A percentile compares a stretch with the other conserved stretches of the same genome.
Conservation (phyloP, 139 green algal species). For the Bryopsis sp. region DNA sequence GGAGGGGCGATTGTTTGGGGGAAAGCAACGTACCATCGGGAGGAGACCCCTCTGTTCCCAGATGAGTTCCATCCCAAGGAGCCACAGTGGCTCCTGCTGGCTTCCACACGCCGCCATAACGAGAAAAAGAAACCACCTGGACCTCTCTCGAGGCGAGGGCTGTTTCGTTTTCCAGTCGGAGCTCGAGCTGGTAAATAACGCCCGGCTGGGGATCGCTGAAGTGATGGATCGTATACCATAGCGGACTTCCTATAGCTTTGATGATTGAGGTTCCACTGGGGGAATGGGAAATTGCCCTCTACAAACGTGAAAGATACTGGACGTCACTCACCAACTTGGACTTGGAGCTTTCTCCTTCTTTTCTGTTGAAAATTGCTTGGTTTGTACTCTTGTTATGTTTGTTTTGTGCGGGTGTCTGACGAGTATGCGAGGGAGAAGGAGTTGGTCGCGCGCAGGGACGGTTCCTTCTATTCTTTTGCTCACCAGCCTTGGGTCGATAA, state of each 20-base stretch:
- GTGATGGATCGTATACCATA: constrained; percentile 18
- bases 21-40: too few species aligned
- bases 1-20: too few species aligned
- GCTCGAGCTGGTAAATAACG: not conserved
- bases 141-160: not conserved
- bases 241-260: not conserved
- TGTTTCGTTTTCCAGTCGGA: constrained; percentile 15
- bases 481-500: not conserved
- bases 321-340: not conserved
- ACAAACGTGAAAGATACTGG: not conserved
- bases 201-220: constrained; percentile 12
- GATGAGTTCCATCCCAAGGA: not conserved
- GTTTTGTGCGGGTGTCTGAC: too few species aligned
- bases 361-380: not conserved
- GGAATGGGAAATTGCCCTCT: constrained; percentile 14
- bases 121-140: not conserved
- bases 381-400: not conserved
- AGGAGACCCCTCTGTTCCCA: constrained; percentile 11
- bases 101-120: constrained; percentile 13
- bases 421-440: too few species aligned
- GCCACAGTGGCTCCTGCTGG: constrained; percentile 6
- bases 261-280: constrained; percentile 6
- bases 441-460: too few species aligned
- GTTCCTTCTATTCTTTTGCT: not conserved
- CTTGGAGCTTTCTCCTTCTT: not conserved